Conservation (phyloP, 768 basidiomycete genomes). For the Clavaria fumosa region DNA sequence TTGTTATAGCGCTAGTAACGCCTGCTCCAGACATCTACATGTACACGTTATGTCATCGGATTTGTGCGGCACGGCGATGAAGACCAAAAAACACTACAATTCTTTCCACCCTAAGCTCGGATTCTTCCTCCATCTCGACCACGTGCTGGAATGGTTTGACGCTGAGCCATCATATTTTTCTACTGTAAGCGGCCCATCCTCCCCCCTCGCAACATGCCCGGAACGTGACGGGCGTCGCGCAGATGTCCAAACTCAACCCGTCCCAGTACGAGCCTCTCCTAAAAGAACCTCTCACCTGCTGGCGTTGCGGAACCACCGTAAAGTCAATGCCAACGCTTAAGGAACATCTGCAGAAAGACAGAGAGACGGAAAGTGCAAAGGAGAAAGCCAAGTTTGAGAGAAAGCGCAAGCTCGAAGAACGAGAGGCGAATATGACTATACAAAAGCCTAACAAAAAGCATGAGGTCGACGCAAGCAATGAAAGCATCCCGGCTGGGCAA, state of each 20-base stretch:
- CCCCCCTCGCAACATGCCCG: background rate
- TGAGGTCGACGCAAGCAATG: background rate
- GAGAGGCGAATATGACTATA: conserved; percentile 2
- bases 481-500: too few species aligned
- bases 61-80: conserved; percentile 50
- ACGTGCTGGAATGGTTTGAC: conserved; percentile 75
- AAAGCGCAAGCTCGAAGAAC: conserved; percentile 26
- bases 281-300: conserved; percentile 55
- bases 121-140: conserved; percentile 66
- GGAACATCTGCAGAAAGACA: conserved; percentile 61
- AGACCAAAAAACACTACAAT: conserved; percentile 84
- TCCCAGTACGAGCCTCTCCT: conserved; percentile 48
- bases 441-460: background rate
- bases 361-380: conserved; percentile 31
- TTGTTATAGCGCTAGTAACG: conserved; percentile 1
- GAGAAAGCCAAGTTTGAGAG: conserved; percentile 27
- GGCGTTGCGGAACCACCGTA: conserved; percentile 43
- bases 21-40: conserved; percentile 39
- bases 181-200: conserved; percentile 23
- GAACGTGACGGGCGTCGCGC: conserved; percentile 4
- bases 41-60: conserved; percentile 79
- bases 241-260: conserved; percentile 41
- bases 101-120: conserved; percentile 76
- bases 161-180: conserved; percentile 39
- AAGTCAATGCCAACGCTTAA: conserved; percentile 68